Evolutionary conservation across 345 rosid species (phyloP), one percentile per base, ranked within the genome.

Genomic region (Eucalyptus dawsonii): DNA sequence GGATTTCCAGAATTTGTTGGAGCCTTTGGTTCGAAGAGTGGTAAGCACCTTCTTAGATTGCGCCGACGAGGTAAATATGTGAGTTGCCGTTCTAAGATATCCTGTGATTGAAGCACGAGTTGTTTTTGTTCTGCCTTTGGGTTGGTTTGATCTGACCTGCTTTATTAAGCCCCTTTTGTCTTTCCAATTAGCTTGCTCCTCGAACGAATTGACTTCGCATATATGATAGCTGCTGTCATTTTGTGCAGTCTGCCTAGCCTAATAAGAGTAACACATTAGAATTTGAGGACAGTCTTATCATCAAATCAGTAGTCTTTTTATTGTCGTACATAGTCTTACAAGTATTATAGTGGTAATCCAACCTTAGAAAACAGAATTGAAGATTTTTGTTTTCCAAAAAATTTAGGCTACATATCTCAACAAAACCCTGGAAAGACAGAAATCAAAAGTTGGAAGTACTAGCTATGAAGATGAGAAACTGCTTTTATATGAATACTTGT

Each of bases 1-100:
- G 58, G 58, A 53, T 53, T 53, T 53, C 88, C 94, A 95, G 89
- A 94, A 92, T 89, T 91, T 94, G 87, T 93, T 96, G 90, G 99
- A 97, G 94, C 99, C 99, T 16, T 92, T 98, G 93, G 95, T 98
- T 89, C 99, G 99, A 60, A 95, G 94, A 91, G 99, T 98, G 99
- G 99, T 98, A 94, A 13, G 98, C 89, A 37, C 51, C 80, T 87
- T 25, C 67, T 53, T 72, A 49, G 51, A 9, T 58, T 54, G 19
- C 31, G 45, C 19, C 29, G 11, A 13, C 44, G 6, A 12, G 47
- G 47, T 40, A 76, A 76, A 76, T 76, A 76, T 40, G 45, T 40
- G 83, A 40, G 83, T 42, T 76, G 29, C 47, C 8, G 9, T 76
- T 76, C 27, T 2, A 6, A 76, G 83, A 37, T 22, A 21, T 76